Evolutionary conservation across 352 stramenopile species (phyloP), one percentile per base, ranked within the genome.

Genomic region (Pythium folliculosum): DNA sequence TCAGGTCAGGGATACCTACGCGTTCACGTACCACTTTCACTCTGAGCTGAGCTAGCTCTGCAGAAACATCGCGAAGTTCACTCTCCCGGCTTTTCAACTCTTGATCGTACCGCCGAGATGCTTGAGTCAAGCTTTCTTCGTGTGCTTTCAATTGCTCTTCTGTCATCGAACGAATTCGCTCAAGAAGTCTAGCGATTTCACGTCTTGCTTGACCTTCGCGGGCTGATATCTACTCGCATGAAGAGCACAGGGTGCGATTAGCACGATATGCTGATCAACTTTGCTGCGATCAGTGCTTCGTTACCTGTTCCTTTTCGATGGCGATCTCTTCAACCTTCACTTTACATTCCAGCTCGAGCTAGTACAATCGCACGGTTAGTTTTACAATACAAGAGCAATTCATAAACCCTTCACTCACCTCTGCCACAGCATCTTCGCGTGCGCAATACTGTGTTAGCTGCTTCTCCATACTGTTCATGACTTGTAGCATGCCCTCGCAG

Each of bases 401-500:
- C 14, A 61, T 25, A 23, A 8, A 12, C 17, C 6, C 6, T 21
- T n/a, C 17, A 40, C 49, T 40, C 60, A 92, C 86, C 76, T 91
- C 82, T 16, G 83, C 65, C 0, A 95, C 84, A 16, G 83, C 82
- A 22, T 93, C 84, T 65, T 95, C 86, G 17, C 86, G 71, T 9
- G 81, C 64, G 32, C 77, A 89, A 52, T 93, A 95, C 54, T 92
- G 82, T 23, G 76, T 89, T 22, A 95, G 61, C 59, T 93, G 86
- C 38, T 91, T 93, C 59, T 95, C 86, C 86, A 95, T 95, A 21
- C 74, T 83, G 22, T 77, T 90, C 50, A 95, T 79, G 32, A 95
- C 86, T n/a, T 80, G 78, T 4, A 95, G 54, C 83, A 95, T 95
- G 7, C 84, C 86, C 70, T 95, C 86, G 23, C 84, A 93, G 47